A percentile compares a stretch with the other conserved stretches of the same genome.
Conservation (phyloP, 495 filamentous ascomycete genomes). For the Penicillium lividum region DNA sequence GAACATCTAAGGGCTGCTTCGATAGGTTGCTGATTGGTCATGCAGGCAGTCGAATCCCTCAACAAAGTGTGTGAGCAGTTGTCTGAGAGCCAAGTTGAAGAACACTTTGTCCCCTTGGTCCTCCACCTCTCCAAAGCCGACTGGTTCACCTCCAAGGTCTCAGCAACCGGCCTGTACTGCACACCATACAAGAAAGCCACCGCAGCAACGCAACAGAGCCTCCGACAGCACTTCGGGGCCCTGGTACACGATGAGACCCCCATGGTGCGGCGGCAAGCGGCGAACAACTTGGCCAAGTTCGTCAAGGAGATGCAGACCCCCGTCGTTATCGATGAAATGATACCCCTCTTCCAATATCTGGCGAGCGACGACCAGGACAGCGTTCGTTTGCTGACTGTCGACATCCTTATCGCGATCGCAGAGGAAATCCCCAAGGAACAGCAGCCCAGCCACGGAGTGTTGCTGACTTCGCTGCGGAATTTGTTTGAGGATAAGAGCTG, state of each 20-base stretch:
- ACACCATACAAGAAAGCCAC: slow-evolving; percentile 88
- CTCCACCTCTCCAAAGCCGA: slow-evolving; percentile 97
- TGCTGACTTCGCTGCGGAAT: slow-evolving; percentile 84
- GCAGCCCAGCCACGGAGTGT: slow-evolving; percentile 90
- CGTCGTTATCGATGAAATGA: slow-evolving; percentile 97
- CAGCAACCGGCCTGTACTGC: slow-evolving; percentile 91
- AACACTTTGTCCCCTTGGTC: slow-evolving; percentile 92
- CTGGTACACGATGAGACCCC: slow-evolving; percentile 98
- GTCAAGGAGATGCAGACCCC: slow-evolving; percentile 91
- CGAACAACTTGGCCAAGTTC: slow-evolving; percentile 95
- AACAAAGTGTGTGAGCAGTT: slow-evolving; percentile 97
- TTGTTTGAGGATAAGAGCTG: slow-evolving; percentile 99
- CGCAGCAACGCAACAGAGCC: slow-evolving; percentile 77
- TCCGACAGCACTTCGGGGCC: slow-evolving; percentile 85
- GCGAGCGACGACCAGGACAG: slow-evolving; percentile 96
- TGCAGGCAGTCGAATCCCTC: slow-evolving; percentile 92
- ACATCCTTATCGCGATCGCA: slow-evolving; percentile 93
- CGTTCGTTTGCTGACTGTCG: slow-evolving; percentile 91
- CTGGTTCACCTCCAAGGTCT: slow-evolving; percentile 99
- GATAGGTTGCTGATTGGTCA: slow-evolving; percentile 22
- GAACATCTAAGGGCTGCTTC: slow-evolving; percentile 5
- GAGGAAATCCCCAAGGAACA: slow-evolving; percentile 98
- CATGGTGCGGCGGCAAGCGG: slow-evolving; percentile 96
- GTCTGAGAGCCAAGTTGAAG: slow-evolving; percentile 88
- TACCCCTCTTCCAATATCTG: slow-evolving; percentile 96